A percentile compares a stretch with the other conserved stretches of the same genome.
Evolutionary conservation across 805 yeast species (phyloP).

Genomic region (Starmerella roubikii): DNA sequence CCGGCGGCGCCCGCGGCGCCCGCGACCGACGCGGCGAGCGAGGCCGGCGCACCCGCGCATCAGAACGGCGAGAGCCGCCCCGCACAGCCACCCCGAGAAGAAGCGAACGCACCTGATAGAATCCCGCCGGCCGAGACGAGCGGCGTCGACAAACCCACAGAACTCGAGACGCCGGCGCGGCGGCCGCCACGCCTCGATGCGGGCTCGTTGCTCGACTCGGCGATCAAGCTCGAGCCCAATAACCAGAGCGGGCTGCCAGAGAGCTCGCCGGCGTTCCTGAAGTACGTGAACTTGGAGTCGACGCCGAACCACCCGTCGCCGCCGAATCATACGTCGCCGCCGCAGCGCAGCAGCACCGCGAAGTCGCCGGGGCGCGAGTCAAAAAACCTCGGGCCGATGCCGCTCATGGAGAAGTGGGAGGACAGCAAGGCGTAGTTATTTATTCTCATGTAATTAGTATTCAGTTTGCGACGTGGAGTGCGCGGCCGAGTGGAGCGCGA

Average conservation of each 20-base stretch:
- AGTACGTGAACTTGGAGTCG: constrained; percentile 62
- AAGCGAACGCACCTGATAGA: too few relatives aligned
- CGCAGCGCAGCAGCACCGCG: not conserved
- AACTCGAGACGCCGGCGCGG: too few relatives aligned
- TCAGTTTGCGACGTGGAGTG: too few relatives aligned
- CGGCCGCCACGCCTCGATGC: too few relatives aligned
- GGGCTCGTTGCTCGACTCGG: constrained; percentile 3
- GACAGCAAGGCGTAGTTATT: constrained; percentile 4
- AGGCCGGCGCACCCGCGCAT: not conserved
- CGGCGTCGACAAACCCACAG: too few relatives aligned
- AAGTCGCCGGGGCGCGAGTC: not conserved
- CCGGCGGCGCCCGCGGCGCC: not conserved
- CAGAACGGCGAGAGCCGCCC: too few relatives aligned
- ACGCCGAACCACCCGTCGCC: constrained; percentile 25
- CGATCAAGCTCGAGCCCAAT: constrained; percentile 23
- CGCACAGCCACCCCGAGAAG: too few relatives aligned
- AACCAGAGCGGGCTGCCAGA: constrained; percentile 34
- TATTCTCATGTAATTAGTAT: not conserved
- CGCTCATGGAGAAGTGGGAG: constrained; percentile 11
- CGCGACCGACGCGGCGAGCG: too few relatives aligned
- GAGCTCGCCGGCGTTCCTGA: constrained; percentile 84
- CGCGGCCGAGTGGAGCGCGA: too few relatives aligned
- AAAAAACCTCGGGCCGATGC: constrained; percentile 1
- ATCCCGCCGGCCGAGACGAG: too few relatives aligned
- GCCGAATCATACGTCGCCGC: too few relatives aligned